A percentile compares a stretch with the other conserved stretches of the same genome.
Evolutionary conservation across 208 protist species (phyloP).

Genomic region (Trichomonas vaginalis): DNA sequence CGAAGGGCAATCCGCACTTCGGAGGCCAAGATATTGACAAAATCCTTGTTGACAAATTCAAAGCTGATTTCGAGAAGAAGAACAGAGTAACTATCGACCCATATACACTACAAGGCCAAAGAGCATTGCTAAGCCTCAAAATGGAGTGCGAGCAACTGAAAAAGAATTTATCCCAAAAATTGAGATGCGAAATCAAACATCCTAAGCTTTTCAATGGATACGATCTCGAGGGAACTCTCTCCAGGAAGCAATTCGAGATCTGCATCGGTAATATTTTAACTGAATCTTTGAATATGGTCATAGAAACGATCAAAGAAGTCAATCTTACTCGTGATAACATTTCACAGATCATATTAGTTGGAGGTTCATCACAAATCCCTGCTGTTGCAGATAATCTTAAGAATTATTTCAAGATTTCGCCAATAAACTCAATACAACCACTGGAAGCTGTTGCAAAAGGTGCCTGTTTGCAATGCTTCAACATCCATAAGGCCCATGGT

Average conservation of each 20-base stretch:
- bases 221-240: neutral
- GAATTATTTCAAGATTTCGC: slow-evolving; percentile 25
- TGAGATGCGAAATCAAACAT: slow-evolving; percentile 63
- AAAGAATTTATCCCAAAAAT: slow-evolving; percentile 49
- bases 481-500: slow-evolving; percentile 44
- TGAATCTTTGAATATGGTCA: neutral
- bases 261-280: slow-evolving; percentile 29
- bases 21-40: neutral
- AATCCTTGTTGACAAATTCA: neutral
- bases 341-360: slow-evolving; percentile 45
- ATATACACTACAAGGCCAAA: slow-evolving; percentile 54
- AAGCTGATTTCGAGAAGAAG: slow-evolving; percentile 34
- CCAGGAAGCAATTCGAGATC: slow-evolving; percentile 26
- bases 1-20: neutral
- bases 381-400: slow-evolving; percentile 32
- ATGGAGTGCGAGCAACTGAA: slow-evolving; percentile 70
- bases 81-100: neutral
- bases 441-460: slow-evolving; percentile 76
- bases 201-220: slow-evolving; percentile 46
- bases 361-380: slow-evolving; percentile 41
- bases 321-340: slow-evolving; percentile 28
- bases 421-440: slow-evolving; percentile 26
- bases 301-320: slow-evolving; percentile 33
- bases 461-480: slow-evolving; percentile 76
- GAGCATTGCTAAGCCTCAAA: slow-evolving; percentile 53